These are phyloP conservation scores for Rubia yunnanensis DNA, from an alignment of 257 asterid species.

Conservation along the genomic window DNA sequence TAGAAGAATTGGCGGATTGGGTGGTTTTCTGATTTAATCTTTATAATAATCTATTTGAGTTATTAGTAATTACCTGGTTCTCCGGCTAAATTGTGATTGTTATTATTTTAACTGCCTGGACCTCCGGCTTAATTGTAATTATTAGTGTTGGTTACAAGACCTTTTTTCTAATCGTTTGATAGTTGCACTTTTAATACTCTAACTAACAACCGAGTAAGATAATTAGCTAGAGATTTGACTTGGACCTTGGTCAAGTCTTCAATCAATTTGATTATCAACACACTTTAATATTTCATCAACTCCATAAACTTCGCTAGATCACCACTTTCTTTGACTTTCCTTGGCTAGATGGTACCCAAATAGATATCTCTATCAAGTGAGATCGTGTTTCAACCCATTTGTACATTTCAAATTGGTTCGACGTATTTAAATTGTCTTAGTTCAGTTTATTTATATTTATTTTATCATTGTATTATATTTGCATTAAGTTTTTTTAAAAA, in stretches of 20 bases:
- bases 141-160: background rate
- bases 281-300: background rate
- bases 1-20: background rate
- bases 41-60: too few species aligned
- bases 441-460: too few species aligned
- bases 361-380: too few species aligned
- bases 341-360: too few species aligned
- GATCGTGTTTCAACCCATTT: too few species aligned
- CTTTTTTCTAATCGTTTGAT: background rate
- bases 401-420: too few species aligned
- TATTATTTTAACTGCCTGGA: background rate
- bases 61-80: too few species aligned
- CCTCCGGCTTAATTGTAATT: background rate
- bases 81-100: background rate
- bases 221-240: background rate
- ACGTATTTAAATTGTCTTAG: too few species aligned
- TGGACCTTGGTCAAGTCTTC: background rate
- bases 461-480: too few species aligned
- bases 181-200: too few species aligned
- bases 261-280: background rate
- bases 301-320: background rate
- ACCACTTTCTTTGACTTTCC: background rate
- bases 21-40: too few species aligned
- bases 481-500: too few species aligned
- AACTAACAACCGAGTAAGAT: background rate